Evolutionary conservation across 306 rosid species (phyloP).

Genomic region (Oemleria cerasiformis): DNA sequence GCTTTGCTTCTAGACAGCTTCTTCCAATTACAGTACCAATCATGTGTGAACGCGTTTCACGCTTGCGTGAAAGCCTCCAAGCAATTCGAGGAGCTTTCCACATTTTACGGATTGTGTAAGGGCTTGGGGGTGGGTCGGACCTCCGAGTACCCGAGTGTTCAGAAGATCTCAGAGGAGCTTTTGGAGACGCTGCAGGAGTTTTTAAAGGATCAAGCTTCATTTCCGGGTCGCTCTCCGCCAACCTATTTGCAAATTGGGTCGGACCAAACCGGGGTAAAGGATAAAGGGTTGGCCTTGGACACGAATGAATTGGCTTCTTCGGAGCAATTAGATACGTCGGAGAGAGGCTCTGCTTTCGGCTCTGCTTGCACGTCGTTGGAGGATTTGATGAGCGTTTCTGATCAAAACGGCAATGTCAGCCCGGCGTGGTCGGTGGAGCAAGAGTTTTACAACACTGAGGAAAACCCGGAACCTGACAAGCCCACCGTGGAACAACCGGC

Average conservation of each 20-base stretch:
- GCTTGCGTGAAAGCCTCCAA: conserved; percentile 67
- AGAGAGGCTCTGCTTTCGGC: conserved; percentile 31
- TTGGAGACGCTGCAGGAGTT: conserved; percentile 71
- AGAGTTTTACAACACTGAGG: conserved; percentile 24
- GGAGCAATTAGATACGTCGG: conserved; percentile 36
- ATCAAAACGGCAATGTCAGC: conserved; percentile 25
- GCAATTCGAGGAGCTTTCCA: conserved; percentile 67
- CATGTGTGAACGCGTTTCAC: conserved; percentile 58
- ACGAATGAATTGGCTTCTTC: conserved; percentile 28
- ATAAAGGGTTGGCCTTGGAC: not conserved
- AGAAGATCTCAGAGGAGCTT: conserved; percentile 72
- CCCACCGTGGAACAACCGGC: not conserved
- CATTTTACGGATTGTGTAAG: conserved; percentile 52
- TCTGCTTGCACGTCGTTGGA: conserved; percentile 51
- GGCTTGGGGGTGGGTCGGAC: conserved; percentile 71
- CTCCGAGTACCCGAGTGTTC: conserved; percentile 78
- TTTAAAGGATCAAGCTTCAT: conserved; percentile 68
- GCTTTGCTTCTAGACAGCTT: conserved; percentile 71
- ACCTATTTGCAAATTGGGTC: not conserved
- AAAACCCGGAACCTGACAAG: not conserved
- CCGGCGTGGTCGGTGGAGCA: conserved; percentile 36
- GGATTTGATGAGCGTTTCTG: conserved; percentile 44
- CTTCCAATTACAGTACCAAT: conserved; percentile 50
- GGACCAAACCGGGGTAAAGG: conserved; percentile 21
- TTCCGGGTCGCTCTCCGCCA: conserved; percentile 31